A percentile compares a stretch with the other conserved stretches of the same genome.
These are phyloP conservation scores for Lachancea nothofagi DNA, from an alignment of 805 yeast genomes.

Conservation along the genomic window DNA sequence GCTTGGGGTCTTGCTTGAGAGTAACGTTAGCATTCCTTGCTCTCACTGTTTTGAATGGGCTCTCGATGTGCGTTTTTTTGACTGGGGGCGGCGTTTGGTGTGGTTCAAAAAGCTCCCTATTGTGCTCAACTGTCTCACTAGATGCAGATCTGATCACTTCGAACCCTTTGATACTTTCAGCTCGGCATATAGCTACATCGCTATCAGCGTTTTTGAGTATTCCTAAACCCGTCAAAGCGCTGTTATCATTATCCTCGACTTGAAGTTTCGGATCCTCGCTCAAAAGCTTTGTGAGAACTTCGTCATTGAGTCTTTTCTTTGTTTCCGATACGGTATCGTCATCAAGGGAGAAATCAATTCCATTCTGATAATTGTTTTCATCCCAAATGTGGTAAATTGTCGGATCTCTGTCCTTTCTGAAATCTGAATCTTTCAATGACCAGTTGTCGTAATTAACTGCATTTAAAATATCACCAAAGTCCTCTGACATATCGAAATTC, in stretches of 20 bases:
- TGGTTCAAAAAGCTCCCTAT: constrained; percentile 2
- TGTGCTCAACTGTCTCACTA: constrained; percentile 3
- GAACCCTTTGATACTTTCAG: constrained; percentile 3
- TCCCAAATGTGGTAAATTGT: constrained; percentile 16
- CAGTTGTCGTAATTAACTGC: constrained; percentile 13
- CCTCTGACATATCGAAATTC: constrained; percentile 9
- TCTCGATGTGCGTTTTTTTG: constrained; percentile 20
- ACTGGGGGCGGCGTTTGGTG: constrained; percentile 13
- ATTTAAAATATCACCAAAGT: constrained; percentile 15
- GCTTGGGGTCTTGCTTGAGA: neutral
- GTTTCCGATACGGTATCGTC: constrained; percentile 4
- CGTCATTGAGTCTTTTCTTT: constrained; percentile 1
- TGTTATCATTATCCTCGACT: neutral
- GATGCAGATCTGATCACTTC: constrained; percentile 7
- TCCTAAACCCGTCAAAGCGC: constrained; percentile 2
- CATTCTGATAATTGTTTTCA: constrained; percentile 12
- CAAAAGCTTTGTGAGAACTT: constrained; percentile 4
- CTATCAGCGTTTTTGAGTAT: constrained; percentile 8
- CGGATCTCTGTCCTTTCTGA: constrained; percentile 1
- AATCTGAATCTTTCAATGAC: constrained; percentile 9
- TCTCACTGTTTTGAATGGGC: constrained; percentile 27
- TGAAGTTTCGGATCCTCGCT: neutral
- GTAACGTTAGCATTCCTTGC: constrained; percentile 6
- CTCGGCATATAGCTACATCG: constrained; percentile 5
- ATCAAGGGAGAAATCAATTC: constrained; percentile 6